A percentile compares a stretch with the other conserved stretches of the same genome.
These are phyloP conservation scores for Chaetoceros muelleri DNA, from an alignment of 108 stramenopile genomes.

Conservation along the genomic window DNA sequence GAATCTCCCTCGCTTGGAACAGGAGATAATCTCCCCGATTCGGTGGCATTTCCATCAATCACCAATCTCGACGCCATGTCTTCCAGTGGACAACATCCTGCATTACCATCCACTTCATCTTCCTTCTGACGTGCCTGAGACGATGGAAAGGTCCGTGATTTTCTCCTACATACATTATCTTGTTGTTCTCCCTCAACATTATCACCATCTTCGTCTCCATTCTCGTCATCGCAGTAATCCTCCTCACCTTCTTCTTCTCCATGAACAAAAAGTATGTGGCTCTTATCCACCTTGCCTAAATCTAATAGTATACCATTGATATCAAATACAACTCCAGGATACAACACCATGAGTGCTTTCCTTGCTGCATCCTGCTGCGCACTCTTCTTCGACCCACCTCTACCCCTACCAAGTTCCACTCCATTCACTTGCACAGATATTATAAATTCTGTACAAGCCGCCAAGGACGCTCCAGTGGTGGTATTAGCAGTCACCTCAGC, in stretches of 20 bases:
- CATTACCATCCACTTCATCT: not conserved
- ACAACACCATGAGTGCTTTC: conserved; percentile 42
- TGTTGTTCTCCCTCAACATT: too few species aligned
- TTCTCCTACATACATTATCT: too few species aligned
- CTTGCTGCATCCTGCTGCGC: conserved; percentile 73
- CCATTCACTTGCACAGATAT: conserved; percentile 47
- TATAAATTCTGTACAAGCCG: conserved; percentile 26
- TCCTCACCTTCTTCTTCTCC: conserved; percentile 2
- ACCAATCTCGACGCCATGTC: conserved; percentile 64
- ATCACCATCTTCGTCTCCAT: conserved; percentile 3
- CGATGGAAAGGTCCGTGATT: too few species aligned
- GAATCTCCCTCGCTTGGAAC: conserved; percentile 30
- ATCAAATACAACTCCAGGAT: conserved; percentile 60
- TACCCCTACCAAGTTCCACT: conserved; percentile 49
- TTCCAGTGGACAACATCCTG: conserved; percentile 24
- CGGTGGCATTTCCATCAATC: conserved; percentile 28
- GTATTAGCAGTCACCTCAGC: not conserved
- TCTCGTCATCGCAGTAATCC: conserved; percentile 1
- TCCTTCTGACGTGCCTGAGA: not conserved
- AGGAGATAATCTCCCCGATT: conserved; percentile 16
- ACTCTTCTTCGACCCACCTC: conserved; percentile 46
- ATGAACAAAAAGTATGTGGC: conserved; percentile 1
- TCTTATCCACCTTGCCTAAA: conserved; percentile 10
- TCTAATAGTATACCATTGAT: conserved; percentile 52
- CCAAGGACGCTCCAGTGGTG: not conserved